phyloP scores from a whole-genome alignment of 495 filamentous ascomycete genomes.

The Trichoderma virens region DNA sequence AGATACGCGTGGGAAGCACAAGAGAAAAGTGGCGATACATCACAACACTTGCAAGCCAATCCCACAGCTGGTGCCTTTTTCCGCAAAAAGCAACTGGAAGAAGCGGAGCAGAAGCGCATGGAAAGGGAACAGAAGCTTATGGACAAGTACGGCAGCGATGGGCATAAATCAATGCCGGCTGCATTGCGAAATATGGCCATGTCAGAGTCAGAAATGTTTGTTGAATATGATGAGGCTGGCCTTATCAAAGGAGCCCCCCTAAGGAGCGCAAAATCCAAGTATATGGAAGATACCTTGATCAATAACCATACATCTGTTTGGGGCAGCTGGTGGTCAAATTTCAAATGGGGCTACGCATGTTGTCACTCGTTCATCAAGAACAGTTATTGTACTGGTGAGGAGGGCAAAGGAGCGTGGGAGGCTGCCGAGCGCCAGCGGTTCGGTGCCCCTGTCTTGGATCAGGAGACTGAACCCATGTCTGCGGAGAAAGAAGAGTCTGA shows the following conservation, averaged over 20 bases:
- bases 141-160: slow-evolving; percentile 73
- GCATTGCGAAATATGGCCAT: slow-evolving; percentile 59
- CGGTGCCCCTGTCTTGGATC: slow-evolving; percentile 35
- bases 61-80: slow-evolving; percentile 84
- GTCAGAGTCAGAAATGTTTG: slow-evolving; percentile 75
- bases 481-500: slow-evolving; percentile 21
- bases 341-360: slow-evolving; percentile 96
- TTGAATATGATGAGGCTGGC: slow-evolving; percentile 90
- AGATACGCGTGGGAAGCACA: slow-evolving; percentile 92
- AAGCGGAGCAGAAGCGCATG: slow-evolving; percentile 57
- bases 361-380: slow-evolving; percentile 92
- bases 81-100: slow-evolving; percentile 69
- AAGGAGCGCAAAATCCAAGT: slow-evolving; percentile 72
- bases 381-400: slow-evolving; percentile 91
- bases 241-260: slow-evolving; percentile 82
- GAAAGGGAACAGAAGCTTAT: slow-evolving; percentile 63
- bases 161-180: slow-evolving; percentile 50
- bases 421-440: slow-evolving; percentile 53
- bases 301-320: slow-evolving; percentile 93
- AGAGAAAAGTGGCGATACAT: slow-evolving; percentile 65
- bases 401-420: slow-evolving; percentile 66
- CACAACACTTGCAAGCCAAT: slow-evolving; percentile 87
- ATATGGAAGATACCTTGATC: slow-evolving; percentile 74
- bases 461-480: slow-evolving; percentile 18
- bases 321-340: slow-evolving; percentile 96